Base-by-base conservation (phyloP, 2,329 filamentous ascomycete species). In the Aspergillus carbonarius region DNA sequence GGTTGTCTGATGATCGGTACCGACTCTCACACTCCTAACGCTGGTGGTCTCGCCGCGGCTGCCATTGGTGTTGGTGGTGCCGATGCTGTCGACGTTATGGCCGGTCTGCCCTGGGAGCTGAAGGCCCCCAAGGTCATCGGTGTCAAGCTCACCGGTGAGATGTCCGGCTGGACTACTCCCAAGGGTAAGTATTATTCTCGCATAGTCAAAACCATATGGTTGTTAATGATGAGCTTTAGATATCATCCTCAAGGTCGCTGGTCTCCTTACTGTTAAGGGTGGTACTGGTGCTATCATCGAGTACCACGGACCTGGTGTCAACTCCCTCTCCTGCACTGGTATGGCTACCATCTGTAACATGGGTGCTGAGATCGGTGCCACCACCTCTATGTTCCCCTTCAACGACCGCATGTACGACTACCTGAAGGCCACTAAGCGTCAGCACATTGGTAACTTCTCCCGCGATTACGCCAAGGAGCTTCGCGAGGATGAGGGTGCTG, bases 341-440 rank as follows among this genome's bases (percentile, higher is more conserved):
- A 93, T 93, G 89, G 93, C 83, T 23, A 96, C 91, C 1, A 90
- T 95, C 63, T 85, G 83, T 73, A 83, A 84, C 74, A 89, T 90
- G 86, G 83, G 83, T 75, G 82, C 84, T 67, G 84, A 86, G 72
- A 86, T 87, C 63, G 81, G 80, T 72, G 79, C 93, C 59, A 98
- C 93, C 18, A 97, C 93, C 55, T 96, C 92, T 15, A 74, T 98
- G 46, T 99, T 99, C 89, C 92, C 93, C 68, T 99, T 96, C 88
- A 96, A 96, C 82, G 91, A 97, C 78, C 87, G 90, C 74, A 96
- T 96, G 93, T 91, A 96, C 83, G 90, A 97, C 75, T 99, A 98
- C 82, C 87, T 99, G 44, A 82, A 82, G 46, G 91, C 92, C 42
- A 99, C 95, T 69, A 97, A 96, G 85, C 90, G 95, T 72, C 83